Base-by-base conservation (phyloP, 306 rosid genomes). In the Castanea crenata region DNA sequence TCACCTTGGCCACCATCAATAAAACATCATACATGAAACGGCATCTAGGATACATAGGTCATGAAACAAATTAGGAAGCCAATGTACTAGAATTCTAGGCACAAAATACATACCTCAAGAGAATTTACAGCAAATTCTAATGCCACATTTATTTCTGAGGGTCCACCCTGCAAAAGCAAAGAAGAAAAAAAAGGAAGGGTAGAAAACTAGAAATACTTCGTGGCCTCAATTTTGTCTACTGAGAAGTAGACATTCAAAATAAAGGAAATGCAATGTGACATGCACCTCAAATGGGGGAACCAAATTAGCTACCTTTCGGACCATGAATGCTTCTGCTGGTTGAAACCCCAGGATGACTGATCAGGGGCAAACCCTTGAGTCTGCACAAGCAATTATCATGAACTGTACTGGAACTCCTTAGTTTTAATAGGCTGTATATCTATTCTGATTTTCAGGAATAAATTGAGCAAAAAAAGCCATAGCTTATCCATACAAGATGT, bases 321-420 rank as follows among this genome's bases (percentile, higher is more conserved):
- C 85, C 41, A 78, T 80, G 83, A 93, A 95, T 61, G 99, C 92
- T 83, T 95, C 99, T 71, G 98, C 99, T 0, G 99, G 99, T 79
- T 88, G 97, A 83, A 95, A 91, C 78, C 98, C 99, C 84, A 95
- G 72, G 79, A 95, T 84, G 74, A 74, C 85, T 4, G 98, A 90
- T 35, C 41, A 35, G 65, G 99, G 99, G 74, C 98, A 95, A 59
- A 95, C 99, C 83, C 98, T 88, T 27, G 99, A 95, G 83, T 93
- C 99, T 84, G 94, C 99, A 93, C 99, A 95, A 59, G 98, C 90
- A 84, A 95, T 90, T 82, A 95, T 92, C 96, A 95, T 86, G 83
- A 93, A 93, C 99, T 93, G 94, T 90, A 79, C 91, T 52, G 19
- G 78, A 74, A 88, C 77, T 62, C 27, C 88, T 92, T 80, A 90